phyloP scores from a whole-genome alignment of 257 asterid genomes.

The Nicotiana obtusifolia region DNA sequence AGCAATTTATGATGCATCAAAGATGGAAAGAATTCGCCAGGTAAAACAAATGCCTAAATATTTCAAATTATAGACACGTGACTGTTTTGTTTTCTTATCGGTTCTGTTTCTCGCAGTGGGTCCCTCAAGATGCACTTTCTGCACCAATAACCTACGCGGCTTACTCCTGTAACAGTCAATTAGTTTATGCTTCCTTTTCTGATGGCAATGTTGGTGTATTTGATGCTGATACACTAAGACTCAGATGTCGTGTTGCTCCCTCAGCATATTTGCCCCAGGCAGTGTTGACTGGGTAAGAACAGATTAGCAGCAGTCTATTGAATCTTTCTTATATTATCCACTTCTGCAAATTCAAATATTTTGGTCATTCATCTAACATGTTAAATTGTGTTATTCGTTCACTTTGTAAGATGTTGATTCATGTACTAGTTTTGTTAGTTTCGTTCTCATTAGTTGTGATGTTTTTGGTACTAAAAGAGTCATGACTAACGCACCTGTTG shows the following conservation, averaged over 20 bases:
- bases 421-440: neutral
- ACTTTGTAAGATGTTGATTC: neutral
- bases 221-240: constrained; percentile 79
- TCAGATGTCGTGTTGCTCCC: constrained; percentile 85
- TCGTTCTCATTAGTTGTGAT: neutral
- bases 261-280: constrained; percentile 67
- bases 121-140: constrained; percentile 84
- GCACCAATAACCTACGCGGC: constrained; percentile 89
- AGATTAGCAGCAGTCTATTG: neutral
- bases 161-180: constrained; percentile 89
- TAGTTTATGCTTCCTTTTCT: constrained; percentile 76
- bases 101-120: constrained; percentile 54
- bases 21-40: constrained; percentile 90
- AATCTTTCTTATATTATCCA: neutral
- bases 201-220: constrained; percentile 86
- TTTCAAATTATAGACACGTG: neutral
- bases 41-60: constrained; percentile 25
- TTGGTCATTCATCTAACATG: neutral
- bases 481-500: neutral
- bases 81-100: constrained; percentile 11
- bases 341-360: neutral
- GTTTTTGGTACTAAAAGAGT: neutral
- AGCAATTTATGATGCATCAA: constrained; percentile 83
- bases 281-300: constrained; percentile 64
- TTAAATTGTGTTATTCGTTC: neutral